Conservation (phyloP, 208 protist species). For the Tritrichomonas foetus region DNA sequence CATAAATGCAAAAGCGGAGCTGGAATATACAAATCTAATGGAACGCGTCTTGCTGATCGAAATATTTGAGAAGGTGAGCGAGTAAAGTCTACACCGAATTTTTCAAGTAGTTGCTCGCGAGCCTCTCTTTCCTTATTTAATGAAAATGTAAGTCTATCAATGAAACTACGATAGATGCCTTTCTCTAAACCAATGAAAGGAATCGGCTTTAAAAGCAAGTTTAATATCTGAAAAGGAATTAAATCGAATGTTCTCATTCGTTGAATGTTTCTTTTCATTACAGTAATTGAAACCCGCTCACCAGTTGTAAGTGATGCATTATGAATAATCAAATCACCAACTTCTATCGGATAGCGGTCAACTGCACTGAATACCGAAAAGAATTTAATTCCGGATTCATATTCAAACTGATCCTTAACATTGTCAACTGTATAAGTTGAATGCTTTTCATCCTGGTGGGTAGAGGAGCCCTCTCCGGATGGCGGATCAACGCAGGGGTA, state of each 20-base stretch:
- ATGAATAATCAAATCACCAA: neutral
- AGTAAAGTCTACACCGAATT: neutral
- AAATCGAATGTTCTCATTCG: constrained; percentile 9
- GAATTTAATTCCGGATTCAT: neutral
- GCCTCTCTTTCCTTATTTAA: neutral
- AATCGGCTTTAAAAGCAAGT: neutral
- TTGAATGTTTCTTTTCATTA: neutral
- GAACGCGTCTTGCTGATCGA: neutral
- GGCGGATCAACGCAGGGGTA: neutral
- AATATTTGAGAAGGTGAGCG: neutral
- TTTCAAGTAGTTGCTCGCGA: neutral
- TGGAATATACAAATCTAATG: neutral
- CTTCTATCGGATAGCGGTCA: neutral
- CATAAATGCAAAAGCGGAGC: neutral
- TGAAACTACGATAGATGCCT: neutral
- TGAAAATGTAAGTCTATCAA: neutral
- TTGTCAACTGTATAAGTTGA: neutral
- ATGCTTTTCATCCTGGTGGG: no score
- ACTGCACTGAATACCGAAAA: neutral
- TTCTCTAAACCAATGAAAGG: neutral
- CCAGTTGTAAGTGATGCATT: neutral
- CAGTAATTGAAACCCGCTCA: neutral
- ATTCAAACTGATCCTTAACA: neutral
- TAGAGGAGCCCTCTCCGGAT: no score
- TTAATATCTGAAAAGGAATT: neutral